Base-by-base conservation (phyloP, 768 basidiomycete species). In the Tricholomella constricta region DNA sequence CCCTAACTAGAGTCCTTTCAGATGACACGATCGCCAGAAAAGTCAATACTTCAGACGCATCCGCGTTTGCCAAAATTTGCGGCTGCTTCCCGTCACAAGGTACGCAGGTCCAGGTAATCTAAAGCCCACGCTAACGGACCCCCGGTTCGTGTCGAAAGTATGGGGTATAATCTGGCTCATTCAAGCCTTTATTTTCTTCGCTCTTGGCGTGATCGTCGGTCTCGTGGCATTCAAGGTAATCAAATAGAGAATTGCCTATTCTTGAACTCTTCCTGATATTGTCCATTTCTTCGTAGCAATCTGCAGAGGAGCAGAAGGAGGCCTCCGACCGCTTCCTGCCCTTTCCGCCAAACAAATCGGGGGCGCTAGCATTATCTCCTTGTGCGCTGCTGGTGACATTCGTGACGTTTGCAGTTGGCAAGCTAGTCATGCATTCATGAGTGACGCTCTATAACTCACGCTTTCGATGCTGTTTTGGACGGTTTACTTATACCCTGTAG, bases 91-190 rank as follows among this genome's bases (percentile, higher is more conserved):
- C 90, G 15, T 89, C 91, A 4, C 84, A 80, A 83, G 86, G 89
- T 87, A 29, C 27, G 65, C 56, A 20, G 17, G 3, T 4, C 47
- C n/a, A n/a, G n/a, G n/a, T n/a, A n/a, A n/a, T n/a, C n/a, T n/a
- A n/a, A n/a, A n/a, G n/a, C n/a, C n/a, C n/a, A n/a, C n/a, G n/a
- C n/a, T n/a, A n/a, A n/a, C n/a, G n/a, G n/a, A n/a, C n/a, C n/a
- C n/a, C n/a, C n/a, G n/a, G n/a, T n/a, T 48, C 55, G 31, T 58
- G 20, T 50, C 42, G 32, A 36, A 55, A 91, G 91, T 90, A 0
- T 93, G 91, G 92, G 93, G 93, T 29, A 82, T 94, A 48, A 78
- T 95, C 45, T 95, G 94, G 94, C 81, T 93, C 32, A 68, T 94
- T 58, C 67, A 84, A 26, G 87, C 91, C 0, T 78, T 89, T 49